A percentile compares a stretch with the other conserved stretches of the same genome.
Conservation (phyloP, 768 basidiomycete genomes). For the Cystobasidium ongulense region DNA sequence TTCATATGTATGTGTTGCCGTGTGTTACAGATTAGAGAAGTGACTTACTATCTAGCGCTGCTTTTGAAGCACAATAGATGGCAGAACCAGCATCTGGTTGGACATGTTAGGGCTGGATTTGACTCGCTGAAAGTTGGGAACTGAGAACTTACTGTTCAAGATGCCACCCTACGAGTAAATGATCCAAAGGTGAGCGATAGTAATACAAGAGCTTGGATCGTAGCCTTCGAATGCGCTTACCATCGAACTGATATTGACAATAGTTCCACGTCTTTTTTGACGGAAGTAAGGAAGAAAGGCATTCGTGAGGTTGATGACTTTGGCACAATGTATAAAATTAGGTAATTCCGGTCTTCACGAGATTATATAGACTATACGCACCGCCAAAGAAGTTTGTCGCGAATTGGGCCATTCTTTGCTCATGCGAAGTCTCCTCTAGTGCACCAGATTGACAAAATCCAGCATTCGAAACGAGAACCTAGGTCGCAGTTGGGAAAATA, state of each 20-base stretch:
- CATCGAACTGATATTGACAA: constrained; percentile 49
- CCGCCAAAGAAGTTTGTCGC: constrained; percentile 49
- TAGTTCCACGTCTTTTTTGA: constrained; percentile 48
- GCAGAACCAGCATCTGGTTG: background rate
- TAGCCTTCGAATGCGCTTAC: constrained; percentile 7
- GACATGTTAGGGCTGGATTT: background rate
- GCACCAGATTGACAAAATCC: constrained; percentile 8
- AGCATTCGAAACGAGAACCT: constrained; percentile 22
- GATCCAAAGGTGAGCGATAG: background rate
- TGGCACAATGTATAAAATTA: background rate
- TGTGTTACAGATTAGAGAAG: background rate
- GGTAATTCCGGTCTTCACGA: background rate
- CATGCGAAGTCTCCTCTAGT: constrained; percentile 7
- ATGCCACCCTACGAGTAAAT: background rate
- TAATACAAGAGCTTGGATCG: background rate
- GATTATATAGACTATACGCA: background rate
- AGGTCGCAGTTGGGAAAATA: no score
- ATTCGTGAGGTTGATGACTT: constrained; percentile 51
- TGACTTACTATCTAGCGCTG: constrained; percentile 7
- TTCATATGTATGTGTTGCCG: background rate
- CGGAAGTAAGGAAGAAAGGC: constrained; percentile 55
- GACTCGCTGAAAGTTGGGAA: background rate
- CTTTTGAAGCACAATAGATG: constrained; percentile 17
- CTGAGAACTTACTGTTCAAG: constrained; percentile 3
- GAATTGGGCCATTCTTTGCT: constrained; percentile 9